phyloP scores from a whole-genome alignment of 306 rosid species.

The Cicer arietinum region DNA sequence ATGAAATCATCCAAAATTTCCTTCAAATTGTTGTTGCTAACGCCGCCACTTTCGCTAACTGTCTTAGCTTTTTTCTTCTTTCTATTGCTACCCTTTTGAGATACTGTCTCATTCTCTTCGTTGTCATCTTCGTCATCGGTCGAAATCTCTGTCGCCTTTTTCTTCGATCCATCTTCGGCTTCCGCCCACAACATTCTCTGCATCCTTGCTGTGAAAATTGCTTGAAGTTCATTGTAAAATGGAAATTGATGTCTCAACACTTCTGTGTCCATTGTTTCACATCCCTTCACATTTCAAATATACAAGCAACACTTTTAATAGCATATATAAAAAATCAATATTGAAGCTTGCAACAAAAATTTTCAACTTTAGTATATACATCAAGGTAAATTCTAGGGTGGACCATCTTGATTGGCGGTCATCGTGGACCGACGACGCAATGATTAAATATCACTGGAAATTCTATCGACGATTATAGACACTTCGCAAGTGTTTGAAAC shows the following conservation, averaged over 20 bases:
- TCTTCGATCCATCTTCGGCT: slow-evolving; percentile 59
- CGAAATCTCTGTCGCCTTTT: slow-evolving; percentile 50
- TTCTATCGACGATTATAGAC: no score
- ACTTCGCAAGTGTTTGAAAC: no score
- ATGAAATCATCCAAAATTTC: slow-evolving; percentile 75
- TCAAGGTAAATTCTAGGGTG: no score
- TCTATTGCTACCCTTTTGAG: slow-evolving; percentile 48
- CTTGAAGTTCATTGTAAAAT: slow-evolving; percentile 75
- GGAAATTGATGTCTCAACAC: slow-evolving; percentile 77
- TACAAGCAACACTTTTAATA: neutral
- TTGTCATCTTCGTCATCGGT: slow-evolving; percentile 62
- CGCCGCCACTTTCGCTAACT: neutral
- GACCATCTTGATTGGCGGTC: no score
- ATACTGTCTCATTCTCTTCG: slow-evolving; percentile 64
- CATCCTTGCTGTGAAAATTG: slow-evolving; percentile 64
- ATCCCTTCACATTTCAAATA: slow-evolving; percentile 62
- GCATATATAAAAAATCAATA: neutral
- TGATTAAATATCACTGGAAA: no score
- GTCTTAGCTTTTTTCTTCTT: slow-evolving; percentile 60
- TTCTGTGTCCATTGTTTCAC: slow-evolving; percentile 80
- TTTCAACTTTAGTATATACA: no score
- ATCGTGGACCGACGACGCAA: no score
- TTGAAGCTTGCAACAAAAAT: neutral
- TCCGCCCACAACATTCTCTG: slow-evolving; percentile 81
- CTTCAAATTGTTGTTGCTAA: slow-evolving; percentile 47